phyloP scores from a whole-genome alignment of 2,329 filamentous ascomycete species.

The Raffaelea deltoideospora region DNA sequence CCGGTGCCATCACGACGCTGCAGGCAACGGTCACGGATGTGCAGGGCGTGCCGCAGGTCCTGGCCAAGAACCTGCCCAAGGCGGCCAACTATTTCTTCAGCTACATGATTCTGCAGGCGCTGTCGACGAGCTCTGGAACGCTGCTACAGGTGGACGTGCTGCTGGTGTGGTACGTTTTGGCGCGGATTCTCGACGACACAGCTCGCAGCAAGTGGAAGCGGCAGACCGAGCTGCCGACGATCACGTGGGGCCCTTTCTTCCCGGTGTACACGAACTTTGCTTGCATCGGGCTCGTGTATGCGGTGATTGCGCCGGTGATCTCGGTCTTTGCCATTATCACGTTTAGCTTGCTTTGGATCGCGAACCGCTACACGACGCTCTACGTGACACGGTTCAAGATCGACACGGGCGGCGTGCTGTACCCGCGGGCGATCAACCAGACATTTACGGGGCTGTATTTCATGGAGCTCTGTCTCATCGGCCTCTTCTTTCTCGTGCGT shows the following conservation, averaged over 20 bases:
- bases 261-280: constrained; percentile 95
- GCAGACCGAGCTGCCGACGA: constrained; percentile 60
- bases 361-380: constrained; percentile 91
- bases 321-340: constrained; percentile 87
- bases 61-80: constrained; percentile 69
- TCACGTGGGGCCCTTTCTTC: constrained; percentile 89
- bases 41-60: constrained; percentile 48
- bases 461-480: constrained; percentile 82
- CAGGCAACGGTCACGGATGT: constrained; percentile 43
- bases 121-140: constrained; percentile 81
- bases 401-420: constrained; percentile 85
- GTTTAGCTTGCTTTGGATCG: constrained; percentile 81
- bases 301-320: constrained; percentile 77
- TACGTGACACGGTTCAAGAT: constrained; percentile 82
- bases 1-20: constrained; percentile 49
- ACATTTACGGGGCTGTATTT: constrained; percentile 90
- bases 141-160: constrained; percentile 72
- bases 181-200: constrained; percentile 71
- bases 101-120: constrained; percentile 90
- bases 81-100: constrained; percentile 96
- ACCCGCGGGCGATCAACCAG: constrained; percentile 86
- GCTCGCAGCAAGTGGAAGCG: constrained; percentile 68
- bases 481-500: constrained; percentile 68
- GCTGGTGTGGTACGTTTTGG: constrained; percentile 65
- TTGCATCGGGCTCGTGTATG: constrained; percentile 82